These are phyloP conservation scores for Cercospora citrullina DNA, from an alignment of 2,329 filamentous ascomycete genomes.

Conservation along the genomic window DNA sequence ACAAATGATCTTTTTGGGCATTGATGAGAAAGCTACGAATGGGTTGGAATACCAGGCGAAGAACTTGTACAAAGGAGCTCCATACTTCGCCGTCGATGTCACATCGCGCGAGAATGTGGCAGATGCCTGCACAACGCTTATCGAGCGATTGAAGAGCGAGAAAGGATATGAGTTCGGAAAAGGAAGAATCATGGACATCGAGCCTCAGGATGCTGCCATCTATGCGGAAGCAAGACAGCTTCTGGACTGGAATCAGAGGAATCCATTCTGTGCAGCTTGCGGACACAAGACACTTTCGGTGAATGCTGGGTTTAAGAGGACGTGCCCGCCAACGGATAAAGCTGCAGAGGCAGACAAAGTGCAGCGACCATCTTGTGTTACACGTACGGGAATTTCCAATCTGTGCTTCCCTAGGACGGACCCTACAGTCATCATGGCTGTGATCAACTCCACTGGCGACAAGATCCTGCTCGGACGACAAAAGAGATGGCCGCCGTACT, in stretches of 20 bases:
- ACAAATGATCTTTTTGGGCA: slow-evolving; percentile 78
- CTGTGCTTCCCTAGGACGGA: slow-evolving; percentile 89
- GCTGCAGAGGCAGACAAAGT: slow-evolving; percentile 41
- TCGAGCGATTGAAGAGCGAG: slow-evolving; percentile 57
- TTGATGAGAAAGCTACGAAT: slow-evolving; percentile 65
- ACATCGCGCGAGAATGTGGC: slow-evolving; percentile 65
- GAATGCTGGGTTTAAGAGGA: slow-evolving; percentile 77
- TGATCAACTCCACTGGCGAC: slow-evolving; percentile 76
- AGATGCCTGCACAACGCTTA: slow-evolving; percentile 62
- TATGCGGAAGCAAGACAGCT: slow-evolving; percentile 86
- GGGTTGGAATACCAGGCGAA: slow-evolving; percentile 63
- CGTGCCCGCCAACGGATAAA: slow-evolving; percentile 71
- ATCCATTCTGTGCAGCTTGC: slow-evolving; percentile 88
- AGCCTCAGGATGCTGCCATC: slow-evolving; percentile 71
- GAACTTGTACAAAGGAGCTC: slow-evolving; percentile 70
- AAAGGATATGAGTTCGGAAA: slow-evolving; percentile 66
- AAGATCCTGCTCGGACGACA: slow-evolving; percentile 80
- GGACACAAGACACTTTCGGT: slow-evolving; percentile 77
- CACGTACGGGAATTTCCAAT: slow-evolving; percentile 83
- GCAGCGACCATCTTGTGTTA: slow-evolving; percentile 71
- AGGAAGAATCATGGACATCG: slow-evolving; percentile 62
- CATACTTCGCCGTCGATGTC: slow-evolving; percentile 88
- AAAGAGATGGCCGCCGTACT: slow-evolving; percentile 77
- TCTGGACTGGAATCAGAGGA: slow-evolving; percentile 91
- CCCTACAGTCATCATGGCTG: slow-evolving; percentile 91